phyloP scores from a whole-genome alignment of 176 grass and related monocot genomes.

The Bolboschoenus planiculmis region DNA sequence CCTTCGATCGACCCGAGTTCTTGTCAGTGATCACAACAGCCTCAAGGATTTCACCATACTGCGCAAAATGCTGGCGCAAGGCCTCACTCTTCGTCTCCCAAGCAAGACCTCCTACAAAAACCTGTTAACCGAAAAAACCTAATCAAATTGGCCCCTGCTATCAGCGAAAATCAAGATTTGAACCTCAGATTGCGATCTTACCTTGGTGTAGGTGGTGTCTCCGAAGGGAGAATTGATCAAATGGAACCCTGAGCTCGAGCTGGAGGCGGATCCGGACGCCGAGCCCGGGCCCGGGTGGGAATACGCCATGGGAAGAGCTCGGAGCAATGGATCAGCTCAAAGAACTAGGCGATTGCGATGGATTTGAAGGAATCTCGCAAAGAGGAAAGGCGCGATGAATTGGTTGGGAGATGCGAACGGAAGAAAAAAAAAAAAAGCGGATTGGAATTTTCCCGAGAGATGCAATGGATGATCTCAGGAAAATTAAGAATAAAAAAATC shows the following conservation, averaged over 20 bases:
- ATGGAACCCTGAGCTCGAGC: constrained; percentile 91
- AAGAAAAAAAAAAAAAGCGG: neutral
- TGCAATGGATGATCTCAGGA: neutral
- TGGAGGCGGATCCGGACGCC: constrained; percentile 89
- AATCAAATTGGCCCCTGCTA: neutral
- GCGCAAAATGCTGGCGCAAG: constrained; percentile 70
- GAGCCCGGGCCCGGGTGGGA: constrained; percentile 63
- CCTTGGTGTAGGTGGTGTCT: constrained; percentile 93
- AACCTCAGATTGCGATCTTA: neutral
- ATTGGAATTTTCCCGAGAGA: constrained; percentile 7
- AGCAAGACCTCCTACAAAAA: constrained; percentile 89
- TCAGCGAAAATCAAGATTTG: neutral
- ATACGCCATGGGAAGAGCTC: constrained; percentile 38
- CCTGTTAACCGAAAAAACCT: neutral
- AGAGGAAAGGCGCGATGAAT: neutral
- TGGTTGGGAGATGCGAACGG: neutral
- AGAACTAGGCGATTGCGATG: neutral
- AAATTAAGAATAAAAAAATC: neutral
- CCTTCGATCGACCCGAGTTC: constrained; percentile 84
- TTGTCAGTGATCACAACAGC: constrained; percentile 94
- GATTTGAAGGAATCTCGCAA: constrained; percentile 7
- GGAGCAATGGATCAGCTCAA: neutral
- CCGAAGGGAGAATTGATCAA: constrained; percentile 62
- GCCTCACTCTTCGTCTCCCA: constrained; percentile 93
- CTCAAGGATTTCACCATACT: constrained; percentile 84